phyloP scores from a whole-genome alignment of 306 rosid species.

The Vicia sativa region DNA sequence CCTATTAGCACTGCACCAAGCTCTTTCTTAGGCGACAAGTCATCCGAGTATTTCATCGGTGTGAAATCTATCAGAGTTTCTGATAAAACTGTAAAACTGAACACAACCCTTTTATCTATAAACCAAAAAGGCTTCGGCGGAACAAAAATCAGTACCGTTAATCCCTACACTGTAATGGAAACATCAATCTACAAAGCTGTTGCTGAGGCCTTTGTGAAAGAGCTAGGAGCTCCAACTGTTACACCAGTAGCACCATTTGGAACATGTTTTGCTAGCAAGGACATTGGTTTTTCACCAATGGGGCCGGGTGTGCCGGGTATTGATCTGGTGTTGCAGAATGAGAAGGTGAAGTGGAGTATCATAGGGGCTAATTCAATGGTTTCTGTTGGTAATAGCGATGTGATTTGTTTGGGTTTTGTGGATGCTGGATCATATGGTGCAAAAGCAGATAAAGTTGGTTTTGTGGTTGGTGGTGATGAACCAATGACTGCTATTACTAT shows the following conservation, averaged over 20 bases:
- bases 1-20: slow-evolving; percentile 47
- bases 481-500: slow-evolving; percentile 59
- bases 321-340: slow-evolving; percentile 55
- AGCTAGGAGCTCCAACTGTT: slow-evolving; percentile 33
- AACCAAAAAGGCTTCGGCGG: slow-evolving; percentile 61
- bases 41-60: slow-evolving; percentile 61
- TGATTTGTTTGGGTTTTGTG: slow-evolving; percentile 62
- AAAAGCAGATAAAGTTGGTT: slow-evolving; percentile 45
- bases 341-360: slow-evolving; percentile 49
- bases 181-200: slow-evolving; percentile 56
- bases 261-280: slow-evolving; percentile 44
- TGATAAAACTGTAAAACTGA: slow-evolving; percentile 39
- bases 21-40: slow-evolving; percentile 42
- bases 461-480: slow-evolving; percentile 46
- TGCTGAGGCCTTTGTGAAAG: slow-evolving; percentile 42
- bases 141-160: slow-evolving; percentile 64
- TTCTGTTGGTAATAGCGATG: slow-evolving; percentile 30
- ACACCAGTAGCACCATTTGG: slow-evolving; percentile 57
- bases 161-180: slow-evolving; percentile 59
- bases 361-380: slow-evolving; percentile 70
- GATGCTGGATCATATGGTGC: slow-evolving; percentile 50
- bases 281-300: slow-evolving; percentile 30
- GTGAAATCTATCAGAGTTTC: slow-evolving; percentile 54
- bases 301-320: slow-evolving; percentile 56
- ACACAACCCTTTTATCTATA: slow-evolving; percentile 46